Conservation (phyloP, 75 land plant genomes). For the Cupressus sempervirens region DNA sequence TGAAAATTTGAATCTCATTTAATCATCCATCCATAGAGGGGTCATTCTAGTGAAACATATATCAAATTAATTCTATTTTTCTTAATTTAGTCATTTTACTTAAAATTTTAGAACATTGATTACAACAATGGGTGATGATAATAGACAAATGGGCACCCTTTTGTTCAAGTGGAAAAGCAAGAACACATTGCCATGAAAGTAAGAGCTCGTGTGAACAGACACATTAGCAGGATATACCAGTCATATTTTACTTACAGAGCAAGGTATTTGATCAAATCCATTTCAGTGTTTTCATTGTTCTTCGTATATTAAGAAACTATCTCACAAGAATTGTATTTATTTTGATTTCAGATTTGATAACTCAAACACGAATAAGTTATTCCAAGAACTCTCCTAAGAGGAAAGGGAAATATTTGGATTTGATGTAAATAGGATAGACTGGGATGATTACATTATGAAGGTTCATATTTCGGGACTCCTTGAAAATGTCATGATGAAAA, state of each 20-base stretch:
- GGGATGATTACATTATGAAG: conserved; percentile 74
- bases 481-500: conserved; percentile 78
- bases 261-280: too few relatives aligned
- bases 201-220: too few relatives aligned
- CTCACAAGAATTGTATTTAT: background rate
- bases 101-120: too few relatives aligned
- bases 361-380: conserved; percentile 48
- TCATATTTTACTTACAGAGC: too few relatives aligned
- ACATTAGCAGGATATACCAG: too few relatives aligned
- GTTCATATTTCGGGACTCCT: conserved; percentile 84
- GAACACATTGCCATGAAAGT: conserved; percentile 42
- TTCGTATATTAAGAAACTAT: too few relatives aligned
- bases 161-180: conserved; percentile 15
- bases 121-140: background rate
- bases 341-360: conserved; percentile 60
- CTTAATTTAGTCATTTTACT: too few relatives aligned
- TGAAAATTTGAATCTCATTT: too few relatives aligned
- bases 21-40: too few relatives aligned
- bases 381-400: conserved; percentile 59
- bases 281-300: too few relatives aligned
- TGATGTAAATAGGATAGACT: conserved; percentile 61
- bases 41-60: too few relatives aligned
- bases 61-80: too few relatives aligned
- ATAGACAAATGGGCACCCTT: background rate
- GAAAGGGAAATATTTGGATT: conserved; percentile 64